Base-by-base conservation (phyloP, 805 yeast species). In the Saccharomycopsis oosterbeekiorum region DNA sequence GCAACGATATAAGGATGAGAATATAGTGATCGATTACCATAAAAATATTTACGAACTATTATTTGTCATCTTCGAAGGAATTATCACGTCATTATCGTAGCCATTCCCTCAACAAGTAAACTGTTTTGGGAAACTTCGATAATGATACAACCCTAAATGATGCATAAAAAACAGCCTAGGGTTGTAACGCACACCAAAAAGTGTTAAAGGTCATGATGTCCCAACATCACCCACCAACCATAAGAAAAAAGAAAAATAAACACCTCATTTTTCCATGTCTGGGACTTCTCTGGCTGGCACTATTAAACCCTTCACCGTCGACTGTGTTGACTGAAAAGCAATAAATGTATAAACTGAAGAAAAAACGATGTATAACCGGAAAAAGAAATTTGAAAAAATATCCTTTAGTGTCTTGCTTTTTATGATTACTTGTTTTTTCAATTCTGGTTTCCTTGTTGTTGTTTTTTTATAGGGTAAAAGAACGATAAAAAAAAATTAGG, bases 291-390 rank as follows among this genome's bases (percentile, higher is more conserved):
- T 47, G 8, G 10, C 51, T 47, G 53, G 21, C 53, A 34, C 53
- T 47, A 21, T 34, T 21, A 56, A 58, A 56, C 61, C 65, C 47
- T 56, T 63, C 65, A 63, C 61, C 65, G 3, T 29, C 58, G 65
- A 63, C 65, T 63, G 65, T 61, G 43, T 57, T 63, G 61, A 64
- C 61, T 63, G 65, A 63, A 64, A 63, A 61, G 19, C 15, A 40
- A 47, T 42, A 59, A n/a, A 29, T 4, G n/a, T 4, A 29, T 29
- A 29, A 29, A 29, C 4, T 19, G 24, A 47, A 34, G 24, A 36
- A 37, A 36, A 21, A 53, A 21, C 21, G 36, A 19, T 1, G 3
- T 6, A 36, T 36, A n/a, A 42, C n/a, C 8, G 2, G 9, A 42
- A 42, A 19, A 17, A 42, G 26, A 42, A 17, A 4, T 9, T 14